phyloP scores from a whole-genome alignment of 257 asterid species.

The Haberlea rhodopensis region DNA sequence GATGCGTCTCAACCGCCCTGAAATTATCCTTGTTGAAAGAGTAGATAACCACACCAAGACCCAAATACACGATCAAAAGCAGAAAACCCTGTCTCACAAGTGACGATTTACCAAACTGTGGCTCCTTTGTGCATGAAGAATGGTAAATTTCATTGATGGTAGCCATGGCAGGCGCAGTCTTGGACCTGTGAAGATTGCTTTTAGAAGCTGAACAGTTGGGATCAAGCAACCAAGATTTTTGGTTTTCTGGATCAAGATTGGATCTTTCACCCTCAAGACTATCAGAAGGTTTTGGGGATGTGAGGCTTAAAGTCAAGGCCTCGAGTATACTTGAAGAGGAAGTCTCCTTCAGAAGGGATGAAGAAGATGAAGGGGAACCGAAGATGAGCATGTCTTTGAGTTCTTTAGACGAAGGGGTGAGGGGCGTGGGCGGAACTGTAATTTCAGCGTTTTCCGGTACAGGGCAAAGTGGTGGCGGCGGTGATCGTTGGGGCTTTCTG shows the following conservation, averaged over 20 bases:
- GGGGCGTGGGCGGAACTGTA: constrained; percentile 49
- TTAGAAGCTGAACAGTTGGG: no score
- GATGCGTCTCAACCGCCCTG: constrained; percentile 62
- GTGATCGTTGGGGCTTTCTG: no score
- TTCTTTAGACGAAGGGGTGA: constrained; percentile 60
- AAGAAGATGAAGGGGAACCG: constrained; percentile 55
- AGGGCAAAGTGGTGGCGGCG: constrained; percentile 60
- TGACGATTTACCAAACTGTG: constrained; percentile 44
- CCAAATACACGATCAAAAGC: constrained; percentile 65
- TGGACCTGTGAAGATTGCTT: no score
- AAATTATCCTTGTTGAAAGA: constrained; percentile 53
- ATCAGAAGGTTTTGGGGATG: constrained; percentile 31
- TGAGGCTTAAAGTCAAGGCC: constrained; percentile 36
- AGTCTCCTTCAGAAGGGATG: constrained; percentile 34
- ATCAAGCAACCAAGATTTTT: constrained; percentile 59
- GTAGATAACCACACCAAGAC: no score
- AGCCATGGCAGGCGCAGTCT: no score
- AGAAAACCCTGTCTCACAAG: constrained; percentile 66
- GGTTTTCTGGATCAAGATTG: constrained; percentile 39
- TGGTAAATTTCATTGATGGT: no score
- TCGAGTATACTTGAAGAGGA: constrained; percentile 42
- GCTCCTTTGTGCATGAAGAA: constrained; percentile 38
- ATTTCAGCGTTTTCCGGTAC: constrained; percentile 63
- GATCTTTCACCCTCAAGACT: constrained; percentile 31
- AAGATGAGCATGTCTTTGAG: constrained; percentile 72